phyloP scores from a whole-genome alignment of 1,284 basidiomycete genomes.

The Phlebopus sp. region DNA sequence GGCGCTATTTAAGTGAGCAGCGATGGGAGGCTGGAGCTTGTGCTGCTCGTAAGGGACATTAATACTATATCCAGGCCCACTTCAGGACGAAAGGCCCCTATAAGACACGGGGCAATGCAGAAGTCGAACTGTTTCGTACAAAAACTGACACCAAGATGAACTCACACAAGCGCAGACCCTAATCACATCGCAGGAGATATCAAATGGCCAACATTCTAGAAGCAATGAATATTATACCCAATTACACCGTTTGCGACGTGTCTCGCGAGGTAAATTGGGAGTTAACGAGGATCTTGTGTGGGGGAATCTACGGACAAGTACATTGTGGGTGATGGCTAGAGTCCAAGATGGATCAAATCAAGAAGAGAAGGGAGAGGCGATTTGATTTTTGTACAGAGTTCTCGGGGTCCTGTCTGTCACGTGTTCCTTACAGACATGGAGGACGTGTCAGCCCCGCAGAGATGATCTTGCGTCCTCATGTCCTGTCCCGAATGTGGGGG shows the following conservation, averaged over 20 bases:
- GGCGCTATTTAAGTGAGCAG: constrained; percentile 24
- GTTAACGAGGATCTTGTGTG: constrained; percentile 10
- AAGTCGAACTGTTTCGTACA: neutral
- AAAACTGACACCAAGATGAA: constrained; percentile 8
- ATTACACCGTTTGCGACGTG: neutral
- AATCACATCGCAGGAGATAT: constrained; percentile 17
- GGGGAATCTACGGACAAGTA: neutral
- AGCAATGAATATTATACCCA: neutral
- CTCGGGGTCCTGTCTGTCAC: constrained; percentile 19
- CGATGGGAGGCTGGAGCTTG: constrained; percentile 4
- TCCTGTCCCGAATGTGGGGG: constrained; percentile 51
- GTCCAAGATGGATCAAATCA: constrained; percentile 1
- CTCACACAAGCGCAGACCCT: constrained; percentile 18
- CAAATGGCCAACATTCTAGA: constrained; percentile 6
- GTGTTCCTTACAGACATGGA: neutral
- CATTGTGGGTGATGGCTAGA: neutral
- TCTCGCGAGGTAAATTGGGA: constrained; percentile 6
- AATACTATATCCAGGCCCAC: constrained; percentile 9
- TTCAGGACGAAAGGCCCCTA: neutral
- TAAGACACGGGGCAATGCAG: neutral
- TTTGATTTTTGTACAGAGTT: constrained; percentile 19
- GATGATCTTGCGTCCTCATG: constrained; percentile 17
- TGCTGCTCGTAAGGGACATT: constrained; percentile 8
- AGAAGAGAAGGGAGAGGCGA: constrained; percentile 1
- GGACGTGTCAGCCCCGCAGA: constrained; percentile 4